Base-by-base conservation (phyloP, 2,329 filamentous ascomycete genomes). In the Colletotrichum limetticola region DNA sequence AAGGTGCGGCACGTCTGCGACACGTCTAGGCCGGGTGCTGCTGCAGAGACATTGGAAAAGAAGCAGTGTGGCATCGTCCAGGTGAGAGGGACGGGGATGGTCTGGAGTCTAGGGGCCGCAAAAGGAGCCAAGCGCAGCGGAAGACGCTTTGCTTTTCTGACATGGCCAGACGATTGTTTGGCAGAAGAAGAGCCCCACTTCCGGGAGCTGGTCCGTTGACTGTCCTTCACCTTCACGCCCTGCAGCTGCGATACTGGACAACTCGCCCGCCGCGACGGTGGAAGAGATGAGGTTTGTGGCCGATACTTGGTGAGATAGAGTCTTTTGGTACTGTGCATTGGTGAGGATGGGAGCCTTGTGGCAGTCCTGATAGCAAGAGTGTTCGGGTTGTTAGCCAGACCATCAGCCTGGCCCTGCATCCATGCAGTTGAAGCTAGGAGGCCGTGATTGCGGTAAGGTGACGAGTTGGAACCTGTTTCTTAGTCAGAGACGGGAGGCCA, bases 1-100 rank as follows among this genome's bases (percentile, higher is more conserved):
- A 69, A 59, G 53, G 58, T 68, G 70, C 60, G 53, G 70, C 66
- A 69, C 53, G 59, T 69, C 60, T 69, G 70, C 70, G 59, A 69
- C 70, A 69, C 19, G 19, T 49, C 32, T 49, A 57, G 58, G 56
- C 22, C 32, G 52, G 60, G 49, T 52, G 49, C 61, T 64, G 66
- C 58, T 58, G 53, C 58, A 37, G 28, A 65, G 37, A 11, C 9
- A 65, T 49, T 49, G 42, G 42, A 52, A 28, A 52, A 58, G 22
- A 35, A 22, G 49, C 35, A 64, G 58, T 24, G 46, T 32, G 37
- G 49, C 22, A 53, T 53, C n/a, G 42, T 19, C 42, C 42, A 49
- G 7, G 42, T n/a, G 6, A 4, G 52, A 55, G 16, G 42, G 19
- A 49, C 42, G 42, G 42, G 42, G 42, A 42, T 66, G 64, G 68